These are phyloP conservation scores for Pythium phragmiticola DNA, from an alignment of 352 stramenopile species.

Conservation along the genomic window DNA sequence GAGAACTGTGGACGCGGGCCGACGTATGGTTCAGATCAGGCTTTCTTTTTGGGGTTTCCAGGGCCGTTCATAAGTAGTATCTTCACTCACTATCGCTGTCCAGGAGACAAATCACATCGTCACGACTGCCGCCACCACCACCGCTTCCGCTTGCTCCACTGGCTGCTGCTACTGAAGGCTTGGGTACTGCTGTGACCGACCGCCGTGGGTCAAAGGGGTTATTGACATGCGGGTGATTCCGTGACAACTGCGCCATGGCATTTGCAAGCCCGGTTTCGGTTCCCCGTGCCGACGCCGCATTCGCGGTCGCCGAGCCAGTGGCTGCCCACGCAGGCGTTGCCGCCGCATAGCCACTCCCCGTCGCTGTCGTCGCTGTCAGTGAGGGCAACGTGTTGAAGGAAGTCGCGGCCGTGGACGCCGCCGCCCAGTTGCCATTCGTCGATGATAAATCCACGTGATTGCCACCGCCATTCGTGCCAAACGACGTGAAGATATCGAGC, in stretches of 20 bases:
- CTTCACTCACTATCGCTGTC: conserved; percentile 77
- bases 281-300: conserved; percentile 6
- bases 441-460: conserved; percentile 11
- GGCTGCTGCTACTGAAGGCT: conserved; percentile 18
- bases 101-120: conserved; percentile 77
- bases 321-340: neutral
- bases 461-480: neutral
- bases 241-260: conserved; percentile 63
- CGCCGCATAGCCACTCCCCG: neutral
- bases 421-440: conserved; percentile 3
- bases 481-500: conserved; percentile 36
- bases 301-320: neutral
- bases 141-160: neutral
- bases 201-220: conserved; percentile 48
- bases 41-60: too few species aligned
- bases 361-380: neutral
- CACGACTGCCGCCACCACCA: conserved; percentile 23
- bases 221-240: conserved; percentile 51
- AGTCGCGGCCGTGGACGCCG: neutral
- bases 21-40: too few species aligned
- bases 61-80: conserved; percentile 5
- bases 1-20: too few species aligned
- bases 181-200: conserved; percentile 17
- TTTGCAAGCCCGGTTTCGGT: conserved; percentile 49
- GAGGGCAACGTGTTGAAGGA: conserved; percentile 9